Base-by-base conservation (phyloP, 2,329 filamentous ascomycete species). In the Exophiala mesophila region DNA sequence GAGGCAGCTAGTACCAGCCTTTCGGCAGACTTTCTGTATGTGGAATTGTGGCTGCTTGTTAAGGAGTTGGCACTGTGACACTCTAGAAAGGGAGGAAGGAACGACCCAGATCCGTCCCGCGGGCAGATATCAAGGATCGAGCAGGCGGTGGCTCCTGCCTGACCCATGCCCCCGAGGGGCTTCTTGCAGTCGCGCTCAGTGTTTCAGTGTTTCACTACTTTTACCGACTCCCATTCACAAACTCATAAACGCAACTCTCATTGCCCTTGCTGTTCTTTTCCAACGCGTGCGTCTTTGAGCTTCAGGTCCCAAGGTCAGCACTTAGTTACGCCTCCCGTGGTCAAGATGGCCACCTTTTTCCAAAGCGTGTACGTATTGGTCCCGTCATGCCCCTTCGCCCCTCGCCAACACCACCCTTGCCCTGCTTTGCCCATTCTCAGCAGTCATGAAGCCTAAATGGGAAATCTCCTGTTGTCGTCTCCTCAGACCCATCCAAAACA, bases 341-440 rank as follows among this genome's bases (percentile, higher is more conserved):
- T 26, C 6, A 63, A 42, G 39, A 72, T 72, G 69, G 64, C 68
- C 37, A 69, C 64, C 36, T 71, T 71, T 55, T 70, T 72, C 39
- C 68, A 70, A 57, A 70, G 67, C 53, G 68, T 71, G 69, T 72
- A 69, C 44, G 53, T 54, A 26, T 12, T 15, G 38, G 20, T 13
- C 15, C 36, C 35, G 16, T 15, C 39, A 31, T 24, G 19, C 34
- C 24, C 41, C 30, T 29, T 36, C 32, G 28, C 36, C 31, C n/a
- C 16, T 34, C 12, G 4, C 20, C 45, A 39, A 15, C 21, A 45
- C 40, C 29, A 15, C 37, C 44, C 39, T 41, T 26, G 12, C 12
- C 23, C 6, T 26, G 23, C 12, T 26, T 7, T 26, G 23, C 12
- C 41, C 38, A 7, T 39, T 31, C 35, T 32, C 13, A 32, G 24